A percentile compares a stretch with the other conserved stretches of the same genome.
Evolutionary conservation across 192 early-diverging fungal species (phyloP).

Genomic region (Linnemannia elongata): DNA sequence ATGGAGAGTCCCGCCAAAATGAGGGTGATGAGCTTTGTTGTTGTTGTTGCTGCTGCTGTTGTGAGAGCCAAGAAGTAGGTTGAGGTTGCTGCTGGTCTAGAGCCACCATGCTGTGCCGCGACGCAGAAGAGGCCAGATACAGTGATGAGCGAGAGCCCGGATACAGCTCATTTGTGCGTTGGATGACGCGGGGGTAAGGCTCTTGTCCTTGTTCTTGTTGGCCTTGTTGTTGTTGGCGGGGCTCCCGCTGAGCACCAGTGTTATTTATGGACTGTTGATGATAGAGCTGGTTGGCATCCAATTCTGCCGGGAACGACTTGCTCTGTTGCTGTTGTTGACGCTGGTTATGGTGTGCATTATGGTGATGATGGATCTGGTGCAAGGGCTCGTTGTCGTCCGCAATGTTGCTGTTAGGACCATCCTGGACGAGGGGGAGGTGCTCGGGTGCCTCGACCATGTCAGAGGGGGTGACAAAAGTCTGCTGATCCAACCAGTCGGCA

Average conservation of each 20-base stretch:
- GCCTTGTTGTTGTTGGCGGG: constrained; percentile 9
- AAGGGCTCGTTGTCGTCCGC: not conserved
- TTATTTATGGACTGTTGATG: constrained; percentile 24
- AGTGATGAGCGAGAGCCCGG: constrained; percentile 8
- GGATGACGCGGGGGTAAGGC: constrained; percentile 4
- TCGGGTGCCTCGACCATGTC: not conserved
- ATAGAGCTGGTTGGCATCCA: not conserved
- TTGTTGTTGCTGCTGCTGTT: constrained; percentile 3
- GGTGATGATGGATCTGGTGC: not conserved
- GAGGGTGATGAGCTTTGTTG: constrained; percentile 3
- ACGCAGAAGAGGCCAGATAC: not conserved
- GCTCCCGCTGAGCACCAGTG: constrained; percentile 39
- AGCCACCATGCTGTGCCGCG: constrained; percentile 5
- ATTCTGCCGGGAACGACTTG: not conserved
- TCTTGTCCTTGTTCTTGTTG: too few species aligned
- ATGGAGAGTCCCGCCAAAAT: constrained; percentile 8
- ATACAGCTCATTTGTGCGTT: not conserved
- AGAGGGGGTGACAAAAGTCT: not conserved
- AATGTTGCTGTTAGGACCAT: not conserved
- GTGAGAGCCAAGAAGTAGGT: constrained; percentile 12
- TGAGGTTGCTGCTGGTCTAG: not conserved
- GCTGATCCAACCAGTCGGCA: constrained; percentile 36
- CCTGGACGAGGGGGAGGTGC: not conserved
- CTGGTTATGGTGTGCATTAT: not conserved
- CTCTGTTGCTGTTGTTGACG: not conserved